Conservation (phyloP, 2,329 filamentous ascomycete genomes). For the Myriosclerotinia curreyana region DNA sequence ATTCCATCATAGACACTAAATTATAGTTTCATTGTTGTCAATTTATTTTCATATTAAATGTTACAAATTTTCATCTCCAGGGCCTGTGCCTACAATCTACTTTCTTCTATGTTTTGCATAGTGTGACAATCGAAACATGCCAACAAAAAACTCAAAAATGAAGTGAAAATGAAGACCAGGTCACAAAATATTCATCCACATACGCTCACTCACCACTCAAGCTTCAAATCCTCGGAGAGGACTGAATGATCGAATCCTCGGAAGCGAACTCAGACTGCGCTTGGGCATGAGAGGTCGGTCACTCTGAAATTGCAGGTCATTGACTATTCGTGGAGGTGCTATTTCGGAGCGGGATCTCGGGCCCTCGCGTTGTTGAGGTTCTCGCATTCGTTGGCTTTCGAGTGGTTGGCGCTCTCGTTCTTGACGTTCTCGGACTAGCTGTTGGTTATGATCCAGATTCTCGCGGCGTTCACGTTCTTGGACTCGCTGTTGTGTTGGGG, state of each 20-base stretch:
- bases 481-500: neutral
- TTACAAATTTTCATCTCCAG: neutral
- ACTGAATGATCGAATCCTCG: neutral
- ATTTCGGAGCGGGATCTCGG: neutral
- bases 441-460: neutral
- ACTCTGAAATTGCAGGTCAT: constrained; percentile 5
- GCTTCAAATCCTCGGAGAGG: neutral
- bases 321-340: neutral
- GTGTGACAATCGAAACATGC: neutral
- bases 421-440: neutral
- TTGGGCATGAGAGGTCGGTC: neutral
- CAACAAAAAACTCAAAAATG: too few relatives aligned
- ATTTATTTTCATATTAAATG: neutral
- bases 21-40: constrained; percentile 1
- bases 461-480: neutral
- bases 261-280: neutral
- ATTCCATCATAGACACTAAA: neutral
- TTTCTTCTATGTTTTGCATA: neutral
- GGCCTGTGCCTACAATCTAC: constrained; percentile 2
- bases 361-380: neutral
- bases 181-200: neutral
- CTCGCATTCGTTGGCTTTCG: neutral
- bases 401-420: neutral
- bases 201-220: neutral
- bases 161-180: neutral